These are phyloP conservation scores for Purpureocillium lavendulum DNA, from an alignment of 2,329 filamentous ascomycete genomes.

Conservation along the genomic window DNA sequence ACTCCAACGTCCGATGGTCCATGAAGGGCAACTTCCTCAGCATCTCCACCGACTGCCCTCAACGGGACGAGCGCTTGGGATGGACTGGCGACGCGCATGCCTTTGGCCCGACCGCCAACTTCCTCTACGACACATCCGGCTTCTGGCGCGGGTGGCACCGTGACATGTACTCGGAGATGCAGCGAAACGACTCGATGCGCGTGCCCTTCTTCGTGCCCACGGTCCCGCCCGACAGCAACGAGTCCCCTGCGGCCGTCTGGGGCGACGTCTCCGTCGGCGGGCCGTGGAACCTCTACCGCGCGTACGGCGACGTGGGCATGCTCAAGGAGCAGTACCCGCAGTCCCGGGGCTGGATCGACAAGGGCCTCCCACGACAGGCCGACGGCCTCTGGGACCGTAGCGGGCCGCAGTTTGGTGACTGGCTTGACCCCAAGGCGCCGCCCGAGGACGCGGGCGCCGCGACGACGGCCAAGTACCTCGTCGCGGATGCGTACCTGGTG, in stretches of 20 bases:
- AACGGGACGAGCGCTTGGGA: slow-evolving; percentile 44
- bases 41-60: slow-evolving; percentile 49
- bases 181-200: slow-evolving; percentile 12
- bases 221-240: slow-evolving; percentile 12
- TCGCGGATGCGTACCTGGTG: slow-evolving; percentile 39
- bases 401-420: slow-evolving; percentile 33
- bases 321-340: slow-evolving; percentile 29
- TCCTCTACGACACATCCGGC: slow-evolving; percentile 42
- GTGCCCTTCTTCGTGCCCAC: slow-evolving; percentile 20
- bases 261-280: slow-evolving; percentile 31
- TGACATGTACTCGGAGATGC: slow-evolving; percentile 31
- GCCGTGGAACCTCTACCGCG: slow-evolving; percentile 31
- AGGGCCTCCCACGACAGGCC: slow-evolving; percentile 20
- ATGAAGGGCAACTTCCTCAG: slow-evolving; percentile 52
- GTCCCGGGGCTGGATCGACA: slow-evolving; percentile 30
- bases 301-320: slow-evolving; percentile 26
- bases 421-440: slow-evolving; percentile 39
- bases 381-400: slow-evolving; percentile 29
- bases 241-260: slow-evolving; percentile 22
- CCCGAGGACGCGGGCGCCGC: slow-evolving; percentile 27
- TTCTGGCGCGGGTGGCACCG: slow-evolving; percentile 42
- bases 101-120: slow-evolving; percentile 42
- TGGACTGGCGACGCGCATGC: slow-evolving; percentile 45
- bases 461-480: slow-evolving; percentile 29
- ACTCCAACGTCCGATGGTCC: slow-evolving; percentile 46